Evolutionary conservation across 768 basidiomycete species (phyloP), one percentile per base, ranked within the genome.

Genomic region (Fomitopsis serialis): DNA sequence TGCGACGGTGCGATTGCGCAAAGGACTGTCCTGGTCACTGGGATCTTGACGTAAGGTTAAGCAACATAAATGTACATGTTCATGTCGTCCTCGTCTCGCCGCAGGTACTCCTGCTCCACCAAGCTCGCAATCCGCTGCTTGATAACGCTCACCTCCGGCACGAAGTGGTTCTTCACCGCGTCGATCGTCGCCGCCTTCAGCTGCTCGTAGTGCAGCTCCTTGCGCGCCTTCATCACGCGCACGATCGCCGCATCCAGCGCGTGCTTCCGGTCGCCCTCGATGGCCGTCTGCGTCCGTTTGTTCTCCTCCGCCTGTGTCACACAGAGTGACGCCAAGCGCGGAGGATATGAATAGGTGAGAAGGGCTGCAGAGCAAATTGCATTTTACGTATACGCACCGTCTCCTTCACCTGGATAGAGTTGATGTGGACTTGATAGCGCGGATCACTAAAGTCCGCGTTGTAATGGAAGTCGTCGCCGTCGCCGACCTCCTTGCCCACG

Each of bases 211-310:
- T 73, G 75, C 70, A 96, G 74, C 69, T 89, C 87, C 72, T 96
- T 98, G 61, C 82, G 81, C 2, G 83, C 85, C 68, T 98, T 98
- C 93, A 98, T 95, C 63, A 96, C 84, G 6, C 97, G 85, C 32
- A 99, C 96, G 61, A 99, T 95, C 21, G 95, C 95, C 0, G 94
- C 94, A 60, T 98, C 93, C 13, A 98, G 76, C 54, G 85, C 84
- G 61, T 85, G 80, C 55, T 86, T 85, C 55, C 96, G 82, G 68
- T 98, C 94, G 34, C 85, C 82, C 58, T 95, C 89, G 36, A 99
- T 92, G 44, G 87, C 79, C 1, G 77, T 78, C 62, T 92, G 91
- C 5, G 92, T 95, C 52, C 83, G 80, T 54, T 80, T 79, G 21
- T 86, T 81, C 71, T 99, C 97, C 64, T 98, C 95, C 34, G 81